Evolutionary conservation across 129 eudicot species (phyloP), one percentile per base, ranked within the genome.

Genomic region (Calendula officinalis): DNA sequence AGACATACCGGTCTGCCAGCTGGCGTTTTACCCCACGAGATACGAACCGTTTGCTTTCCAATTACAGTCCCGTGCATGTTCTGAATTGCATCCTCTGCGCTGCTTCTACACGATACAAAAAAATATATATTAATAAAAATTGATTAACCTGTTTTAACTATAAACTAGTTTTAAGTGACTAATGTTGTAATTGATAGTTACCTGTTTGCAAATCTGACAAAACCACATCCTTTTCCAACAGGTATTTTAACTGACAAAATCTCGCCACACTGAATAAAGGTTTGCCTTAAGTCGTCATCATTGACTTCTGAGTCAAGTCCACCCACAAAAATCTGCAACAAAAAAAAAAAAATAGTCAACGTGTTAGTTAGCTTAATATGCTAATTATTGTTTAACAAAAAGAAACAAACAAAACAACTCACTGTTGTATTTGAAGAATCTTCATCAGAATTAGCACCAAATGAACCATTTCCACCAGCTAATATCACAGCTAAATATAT

Each of bases 161-260:
- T 22, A 22, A 22, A 22, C 30, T 22, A n/a, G n/a, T n/a, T n/a
- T n/a, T n/a, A n/a, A n/a, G n/a, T n/a, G n/a, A n/a, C n/a, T n/a
- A n/a, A n/a, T n/a, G n/a, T n/a, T 22, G 30, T 22, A 9, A 68
- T n/a, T 5, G 3, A 65, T 5, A 36, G n/a, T 36, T 76, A 92
- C 99, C 99, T 85, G 80, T 73, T 83, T 33, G 89, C 83, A 67
- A 88, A 92, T 67, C 90, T 95, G 4, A 92, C 99, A 78, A 92
- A 92, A 42, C 99, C 99, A 40, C 99, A 92, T 61, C 96, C 96
- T 75, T 88, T 92, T 37, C 92, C 95, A 17, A 76, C 83, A n/a
- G 96, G 96, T 52, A 92, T 92, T 66, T 92, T 92, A 13, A 88
- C 87, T 40, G 99, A 92, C 34, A 88, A 66, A 49, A 92, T 87